Conservation (phyloP, 148 eudicot species). For the Tetragonia tetragonoides region DNA sequence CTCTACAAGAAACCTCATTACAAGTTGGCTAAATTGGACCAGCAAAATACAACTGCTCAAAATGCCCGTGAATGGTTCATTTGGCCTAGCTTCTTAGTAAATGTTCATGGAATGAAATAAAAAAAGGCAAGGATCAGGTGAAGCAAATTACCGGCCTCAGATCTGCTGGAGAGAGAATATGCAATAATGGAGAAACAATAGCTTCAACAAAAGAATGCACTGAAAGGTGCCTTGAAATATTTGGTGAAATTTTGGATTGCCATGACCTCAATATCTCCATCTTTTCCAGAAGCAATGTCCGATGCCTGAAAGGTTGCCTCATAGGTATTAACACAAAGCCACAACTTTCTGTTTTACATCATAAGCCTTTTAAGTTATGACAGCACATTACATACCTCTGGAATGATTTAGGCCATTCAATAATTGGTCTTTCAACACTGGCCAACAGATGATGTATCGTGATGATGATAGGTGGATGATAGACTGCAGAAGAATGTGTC, state of each 20-base stretch:
- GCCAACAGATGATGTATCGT: conserved; percentile 63
- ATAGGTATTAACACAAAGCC: conserved; percentile 12
- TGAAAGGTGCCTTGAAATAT: conserved; percentile 87
- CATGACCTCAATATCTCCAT: conserved; percentile 67
- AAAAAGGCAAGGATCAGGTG: conserved; percentile 9
- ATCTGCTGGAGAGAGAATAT: conserved; percentile 83
- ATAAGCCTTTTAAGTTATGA: not conserved
- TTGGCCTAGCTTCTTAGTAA: not conserved
- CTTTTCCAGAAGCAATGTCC: conserved; percentile 60
- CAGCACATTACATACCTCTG: conserved; percentile 55
- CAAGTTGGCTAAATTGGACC: too few species aligned
- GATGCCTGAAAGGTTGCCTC: conserved; percentile 48
- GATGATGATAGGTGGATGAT: conserved; percentile 65
- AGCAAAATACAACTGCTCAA: too few species aligned
- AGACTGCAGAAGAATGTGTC: conserved; percentile 44
- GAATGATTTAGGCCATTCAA: conserved; percentile 97
- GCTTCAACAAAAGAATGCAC: conserved; percentile 67
- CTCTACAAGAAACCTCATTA: too few species aligned
- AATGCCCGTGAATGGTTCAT: too few species aligned
- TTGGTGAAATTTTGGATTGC: conserved; percentile 61
- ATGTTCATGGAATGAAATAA: not conserved
- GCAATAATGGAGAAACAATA: conserved; percentile 67
- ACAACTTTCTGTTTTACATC: not conserved
- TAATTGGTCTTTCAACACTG: conserved; percentile 71
- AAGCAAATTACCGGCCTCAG: conserved; percentile 76